These are phyloP conservation scores for Mucor velutinosus DNA, from an alignment of 371 early-diverging fungal species.

Conservation along the genomic window DNA sequence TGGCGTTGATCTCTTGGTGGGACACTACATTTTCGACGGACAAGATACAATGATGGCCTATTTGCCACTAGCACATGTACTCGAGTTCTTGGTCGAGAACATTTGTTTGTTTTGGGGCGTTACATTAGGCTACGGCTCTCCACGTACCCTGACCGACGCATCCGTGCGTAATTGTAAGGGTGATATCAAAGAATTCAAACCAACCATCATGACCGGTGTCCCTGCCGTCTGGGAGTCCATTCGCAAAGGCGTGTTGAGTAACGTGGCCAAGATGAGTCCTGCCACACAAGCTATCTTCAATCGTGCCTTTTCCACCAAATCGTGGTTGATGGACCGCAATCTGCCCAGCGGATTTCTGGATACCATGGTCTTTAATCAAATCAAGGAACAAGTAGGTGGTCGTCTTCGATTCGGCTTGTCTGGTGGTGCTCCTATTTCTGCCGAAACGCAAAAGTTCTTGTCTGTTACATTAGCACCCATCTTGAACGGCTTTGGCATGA, in stretches of 20 bases:
- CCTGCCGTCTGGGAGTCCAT: conserved; percentile 83
- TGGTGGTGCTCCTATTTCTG: conserved; percentile 84
- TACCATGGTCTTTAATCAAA: conserved; percentile 73
- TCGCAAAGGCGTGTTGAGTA: conserved; percentile 59
- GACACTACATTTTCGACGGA: conserved; percentile 71
- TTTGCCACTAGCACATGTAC: conserved; percentile 84
- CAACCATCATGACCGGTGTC: conserved; percentile 81
- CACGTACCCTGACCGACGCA: conserved; percentile 68
- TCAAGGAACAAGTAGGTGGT: conserved; percentile 80
- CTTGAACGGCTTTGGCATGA: conserved; percentile 79
- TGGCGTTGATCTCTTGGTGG: conserved; percentile 76
- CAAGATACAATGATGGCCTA: conserved; percentile 70
- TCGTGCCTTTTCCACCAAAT: conserved; percentile 65
- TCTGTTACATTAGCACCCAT: conserved; percentile 66
- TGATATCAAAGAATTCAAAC: conserved; percentile 79
- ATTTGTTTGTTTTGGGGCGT: conserved; percentile 56
- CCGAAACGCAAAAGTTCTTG: conserved; percentile 73
- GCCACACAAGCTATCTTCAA: conserved; percentile 59
- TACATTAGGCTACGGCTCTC: conserved; percentile 73
- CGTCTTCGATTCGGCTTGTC: conserved; percentile 70
- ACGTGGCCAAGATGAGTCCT: conserved; percentile 50
- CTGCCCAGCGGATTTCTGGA: conserved; percentile 70
- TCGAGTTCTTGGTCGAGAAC: conserved; percentile 69
- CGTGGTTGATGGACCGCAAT: conserved; percentile 51
- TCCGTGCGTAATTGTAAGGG: conserved; percentile 71